Percentiles rank a stretch among this genome's conserved stretches.
phyloP scores from a whole-genome alignment of 129 eudicot genomes.

The carrot (Daucus carota) region DNA sequence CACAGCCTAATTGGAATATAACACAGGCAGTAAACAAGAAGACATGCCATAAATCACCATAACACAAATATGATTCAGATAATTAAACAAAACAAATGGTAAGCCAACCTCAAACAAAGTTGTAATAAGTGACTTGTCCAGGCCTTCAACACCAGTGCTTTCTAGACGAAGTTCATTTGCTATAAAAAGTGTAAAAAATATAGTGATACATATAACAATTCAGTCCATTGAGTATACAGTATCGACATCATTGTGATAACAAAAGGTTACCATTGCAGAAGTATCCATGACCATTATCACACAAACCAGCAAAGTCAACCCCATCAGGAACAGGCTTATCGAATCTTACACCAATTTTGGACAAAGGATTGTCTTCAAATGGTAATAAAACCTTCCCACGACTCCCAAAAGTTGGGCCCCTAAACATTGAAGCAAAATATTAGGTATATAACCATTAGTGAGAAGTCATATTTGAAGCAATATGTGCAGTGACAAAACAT shows the following conservation, averaged over 20 bases:
- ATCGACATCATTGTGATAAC: background rate
- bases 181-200: conserved; percentile 49
- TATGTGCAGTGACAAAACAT: conserved; percentile 26
- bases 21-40: background rate
- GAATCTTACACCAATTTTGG: conserved; percentile 83
- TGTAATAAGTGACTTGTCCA: conserved; percentile 56
- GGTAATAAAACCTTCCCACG: conserved; percentile 77
- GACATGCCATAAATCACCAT: background rate
- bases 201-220: conserved; percentile 8
- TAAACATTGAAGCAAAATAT: conserved; percentile 24
- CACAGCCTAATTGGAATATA: conserved; percentile 39
- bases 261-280: conserved; percentile 73
- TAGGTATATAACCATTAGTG: conserved; percentile 12
- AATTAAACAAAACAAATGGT: background rate
- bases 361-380: conserved; percentile 60
- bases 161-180: conserved; percentile 75
- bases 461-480: background rate
- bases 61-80: background rate
- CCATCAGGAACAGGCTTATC: conserved; percentile 69
- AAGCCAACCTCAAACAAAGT: conserved; percentile 68
- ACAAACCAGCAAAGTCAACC: conserved; percentile 72
- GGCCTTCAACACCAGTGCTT: conserved; percentile 56
- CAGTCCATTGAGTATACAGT: conserved; percentile 5
- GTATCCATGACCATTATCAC: conserved; percentile 73
- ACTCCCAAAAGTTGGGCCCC: conserved; percentile 78